Base-by-base conservation (phyloP, 768 basidiomycete species). In the Lentinula detonsa region DNA sequence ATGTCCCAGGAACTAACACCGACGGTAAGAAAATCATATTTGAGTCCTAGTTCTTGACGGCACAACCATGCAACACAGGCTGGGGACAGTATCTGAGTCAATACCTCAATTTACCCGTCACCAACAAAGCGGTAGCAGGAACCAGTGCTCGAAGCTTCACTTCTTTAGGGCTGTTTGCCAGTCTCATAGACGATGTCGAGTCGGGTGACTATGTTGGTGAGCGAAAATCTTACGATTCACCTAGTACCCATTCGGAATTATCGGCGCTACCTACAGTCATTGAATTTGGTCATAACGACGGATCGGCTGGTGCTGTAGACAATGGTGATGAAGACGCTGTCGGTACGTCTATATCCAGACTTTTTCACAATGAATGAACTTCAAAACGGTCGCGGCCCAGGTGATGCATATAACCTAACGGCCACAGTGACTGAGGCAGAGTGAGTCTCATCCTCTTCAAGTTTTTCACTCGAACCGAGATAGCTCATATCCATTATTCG, bases 121-220 rank as follows among this genome's bases (percentile, higher is more conserved):
- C 78, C 15, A 83, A 83, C 64, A 64, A 71, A 46, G 81, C 81
- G 0, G 74, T 81, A 43, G 78, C 73, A 8, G 81, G 81, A 5
- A 71, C 76, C 6, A 78, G 75, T 52, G 75, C 81, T 2, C 72
- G 81, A 34, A 78, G 77, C 45, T 83, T 75, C 63, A 79, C 77
- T 13, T 76, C 78, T 34, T 75, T 79, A 62, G 80, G 80, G 31
- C 71, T 76, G 11, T 81, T 82, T 66, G 71, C 71, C 15, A 72
- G 72, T 13, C 67, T 80, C 23, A 73, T 76, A 61, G 74, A 76
- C 65, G 72, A 71, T 3, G 76, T 71, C 5, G 72, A 75, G 61
- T 59, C 67, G 37, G 76, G 76, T 6, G 77, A 78, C 60, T 77
- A 73, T 67, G 78, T 77, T n/a, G 66, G 81, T 59, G 28, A 53